These are phyloP conservation scores for Mortierella sp. DNA, from an alignment of 371 early-diverging fungal species.

Conservation along the genomic window DNA sequence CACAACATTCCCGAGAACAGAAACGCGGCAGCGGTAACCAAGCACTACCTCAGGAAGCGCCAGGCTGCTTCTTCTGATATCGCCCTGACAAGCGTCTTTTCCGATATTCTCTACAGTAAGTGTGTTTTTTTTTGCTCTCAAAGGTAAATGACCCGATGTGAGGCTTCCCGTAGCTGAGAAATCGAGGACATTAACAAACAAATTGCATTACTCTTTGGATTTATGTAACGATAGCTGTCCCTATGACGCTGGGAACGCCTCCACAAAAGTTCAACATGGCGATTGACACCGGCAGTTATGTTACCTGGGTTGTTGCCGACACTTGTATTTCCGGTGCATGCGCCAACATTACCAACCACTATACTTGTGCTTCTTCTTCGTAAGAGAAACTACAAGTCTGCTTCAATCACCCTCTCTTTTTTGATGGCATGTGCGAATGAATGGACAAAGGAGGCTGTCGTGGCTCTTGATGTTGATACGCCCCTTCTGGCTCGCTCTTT, in stretches of 20 bases:
- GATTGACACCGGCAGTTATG: slow-evolving; percentile 17
- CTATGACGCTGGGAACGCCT: background rate
- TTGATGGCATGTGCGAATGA: no score
- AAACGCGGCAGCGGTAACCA: background rate
- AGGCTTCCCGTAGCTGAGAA: background rate
- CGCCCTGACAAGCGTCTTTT: slow-evolving; percentile 1
- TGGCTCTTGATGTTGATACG: no score
- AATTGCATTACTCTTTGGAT: background rate
- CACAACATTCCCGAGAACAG: background rate
- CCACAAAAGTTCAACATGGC: slow-evolving; percentile 11
- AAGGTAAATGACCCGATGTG: background rate
- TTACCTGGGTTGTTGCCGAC: background rate
- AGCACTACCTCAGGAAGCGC: slow-evolving; percentile 6
- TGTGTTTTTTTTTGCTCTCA: background rate
- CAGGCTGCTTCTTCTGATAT: background rate
- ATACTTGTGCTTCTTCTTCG: background rate
- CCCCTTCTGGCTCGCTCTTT: no score
- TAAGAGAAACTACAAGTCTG: background rate
- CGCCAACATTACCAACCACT: slow-evolving; percentile 5
- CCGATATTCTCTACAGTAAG: slow-evolving; percentile 13
- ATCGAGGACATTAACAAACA: no score
- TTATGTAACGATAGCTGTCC: background rate
- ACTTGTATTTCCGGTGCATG: background rate
- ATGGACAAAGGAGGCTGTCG: no score
- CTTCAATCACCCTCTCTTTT: background rate